Base-by-base conservation (phyloP, 1,284 basidiomycete genomes). In the Cerioporus squamosus region DNA sequence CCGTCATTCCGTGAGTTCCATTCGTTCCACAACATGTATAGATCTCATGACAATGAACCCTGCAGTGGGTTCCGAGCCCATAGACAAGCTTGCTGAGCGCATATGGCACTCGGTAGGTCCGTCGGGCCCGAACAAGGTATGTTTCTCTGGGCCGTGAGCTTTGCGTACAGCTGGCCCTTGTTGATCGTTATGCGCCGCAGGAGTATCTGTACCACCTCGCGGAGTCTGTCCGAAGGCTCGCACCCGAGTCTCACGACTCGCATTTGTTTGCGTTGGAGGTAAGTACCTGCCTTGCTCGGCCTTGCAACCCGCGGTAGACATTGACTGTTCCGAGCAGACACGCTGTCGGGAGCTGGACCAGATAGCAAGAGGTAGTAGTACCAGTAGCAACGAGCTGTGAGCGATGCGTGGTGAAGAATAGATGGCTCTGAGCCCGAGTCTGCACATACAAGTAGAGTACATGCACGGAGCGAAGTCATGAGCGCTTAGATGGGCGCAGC, bases 201-300 rank as follows among this genome's bases (percentile, higher is more conserved):
- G 93, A 95, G 45, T 95, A 95, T 68, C 75, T 95, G 5, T 93
- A 88, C 66, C 79, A 84, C 9, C 83, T 96, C 1, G 86, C 85
- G 0, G 77, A 82, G 22, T 85, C 90, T 0, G 82, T 95, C 0
- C 79, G 86, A 14, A 74, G 82, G 26, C 82, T 96, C 1, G 86
- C 90, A 0, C 89, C 91, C 0, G 80, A 87, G 47, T 91, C 90
- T 5, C 76, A 83, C 45, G 94, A 95, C 66, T 85, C 86, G 2
- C 88, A 96, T 76, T 72, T 95, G 15, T 87, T 83, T 59, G 84
- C 88, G 6, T 78, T 95, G 2, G 94, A 95, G 80, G 83, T 82
- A 53, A 12, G 81, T 76, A 7, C n/a, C 17, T 20, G 18, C 40
- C 18, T 43, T 43, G 18, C 18, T 10, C 8, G 5, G 10, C 14